Conservation (phyloP, 2,329 filamentous ascomycete genomes). For the Phialophora tarda region DNA sequence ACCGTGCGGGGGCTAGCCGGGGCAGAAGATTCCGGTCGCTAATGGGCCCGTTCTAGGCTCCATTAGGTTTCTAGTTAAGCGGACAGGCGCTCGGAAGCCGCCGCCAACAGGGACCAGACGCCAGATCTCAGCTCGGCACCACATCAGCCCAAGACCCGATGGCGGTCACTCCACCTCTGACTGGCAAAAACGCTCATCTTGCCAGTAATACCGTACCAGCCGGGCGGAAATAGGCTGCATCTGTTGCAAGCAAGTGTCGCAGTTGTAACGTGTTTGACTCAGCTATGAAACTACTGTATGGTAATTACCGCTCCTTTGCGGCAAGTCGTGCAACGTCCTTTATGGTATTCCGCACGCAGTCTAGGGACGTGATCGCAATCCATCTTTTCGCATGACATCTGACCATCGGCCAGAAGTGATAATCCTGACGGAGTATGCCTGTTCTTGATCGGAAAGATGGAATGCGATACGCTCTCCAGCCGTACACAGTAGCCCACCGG, state of each 20-base stretch:
- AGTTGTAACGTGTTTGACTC: neutral
- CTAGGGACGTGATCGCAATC: too few species aligned
- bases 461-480: too few species aligned
- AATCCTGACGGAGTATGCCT: neutral
- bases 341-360: neutral
- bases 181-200: neutral
- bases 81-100: constrained; percentile 1
- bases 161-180: constrained; percentile 10
- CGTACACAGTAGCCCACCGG: neutral
- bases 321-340: neutral
- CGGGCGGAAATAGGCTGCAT: neutral
- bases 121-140: constrained; percentile 1
- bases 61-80: neutral
- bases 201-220: too few species aligned
- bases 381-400: neutral
- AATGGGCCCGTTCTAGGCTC: neutral
- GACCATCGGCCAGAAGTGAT: neutral
- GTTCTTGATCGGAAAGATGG: neutral
- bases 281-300: neutral
- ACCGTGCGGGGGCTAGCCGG: neutral
- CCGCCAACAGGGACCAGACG: constrained; percentile 8
- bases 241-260: neutral
- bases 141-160: constrained; percentile 5
- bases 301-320: too few species aligned
- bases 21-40: neutral